Conservation (phyloP, 768 basidiomycete species). For the Crucibulum laeve region DNA sequence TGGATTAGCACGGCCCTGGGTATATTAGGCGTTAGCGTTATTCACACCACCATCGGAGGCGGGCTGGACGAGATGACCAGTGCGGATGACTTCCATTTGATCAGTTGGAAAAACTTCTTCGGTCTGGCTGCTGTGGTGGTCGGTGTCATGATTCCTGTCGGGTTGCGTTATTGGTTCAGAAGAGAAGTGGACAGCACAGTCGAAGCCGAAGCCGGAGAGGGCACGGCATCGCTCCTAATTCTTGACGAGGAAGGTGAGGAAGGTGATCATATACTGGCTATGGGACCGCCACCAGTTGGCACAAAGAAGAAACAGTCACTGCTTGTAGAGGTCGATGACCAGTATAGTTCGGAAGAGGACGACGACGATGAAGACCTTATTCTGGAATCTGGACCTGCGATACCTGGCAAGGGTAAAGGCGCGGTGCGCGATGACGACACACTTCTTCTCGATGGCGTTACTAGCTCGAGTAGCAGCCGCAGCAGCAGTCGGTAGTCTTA, state of each 20-base stretch:
- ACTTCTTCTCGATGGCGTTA: conserved; percentile 7
- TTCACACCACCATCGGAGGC: conserved; percentile 92
- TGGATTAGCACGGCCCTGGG: conserved; percentile 90
- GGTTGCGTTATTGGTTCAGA: conserved; percentile 78
- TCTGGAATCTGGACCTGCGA: conserved; percentile 67
- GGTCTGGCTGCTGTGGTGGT: conserved; percentile 80
- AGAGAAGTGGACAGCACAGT: conserved; percentile 45
- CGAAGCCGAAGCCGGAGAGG: conserved; percentile 24
- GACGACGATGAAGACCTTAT: conserved; percentile 69
- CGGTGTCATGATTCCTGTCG: conserved; percentile 92
- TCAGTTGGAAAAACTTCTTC: conserved; percentile 90
- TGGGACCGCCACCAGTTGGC: conserved; percentile 44
- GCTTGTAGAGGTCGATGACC: conserved; percentile 31
- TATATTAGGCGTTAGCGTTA: conserved; percentile 86
- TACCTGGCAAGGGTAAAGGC: conserved; percentile 18
- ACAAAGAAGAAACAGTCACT: conserved; percentile 33
- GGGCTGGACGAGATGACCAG: conserved; percentile 95
- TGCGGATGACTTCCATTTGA: conserved; percentile 87
- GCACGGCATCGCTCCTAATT: conserved; percentile 10
- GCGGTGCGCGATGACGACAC: conserved; percentile 4
- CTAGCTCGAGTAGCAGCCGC: conserved; percentile 13
- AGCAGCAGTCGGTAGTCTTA: conserved; percentile 3
- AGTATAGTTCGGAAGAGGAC: conserved; percentile 30
- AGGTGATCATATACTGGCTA: conserved; percentile 39
- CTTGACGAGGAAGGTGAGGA: conserved; percentile 23